A percentile compares a stretch with the other conserved stretches of the same genome.
Conservation (phyloP, 768 basidiomycete genomes). For the Leccinum aurantiacum region DNA sequence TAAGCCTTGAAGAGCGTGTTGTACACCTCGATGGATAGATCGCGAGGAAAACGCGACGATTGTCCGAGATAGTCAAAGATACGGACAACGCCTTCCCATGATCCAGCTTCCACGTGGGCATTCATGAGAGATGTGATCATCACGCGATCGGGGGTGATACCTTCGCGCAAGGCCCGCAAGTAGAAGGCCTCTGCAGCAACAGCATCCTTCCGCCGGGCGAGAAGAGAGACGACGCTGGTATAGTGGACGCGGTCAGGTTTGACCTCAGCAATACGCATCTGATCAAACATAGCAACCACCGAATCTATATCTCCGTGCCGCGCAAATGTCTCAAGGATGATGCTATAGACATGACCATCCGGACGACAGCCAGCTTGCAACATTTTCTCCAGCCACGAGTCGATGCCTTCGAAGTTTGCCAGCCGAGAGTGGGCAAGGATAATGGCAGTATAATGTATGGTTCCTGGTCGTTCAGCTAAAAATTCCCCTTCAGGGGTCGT, state of each 20-base stretch:
- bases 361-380: slow-evolving; percentile 48
- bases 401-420: slow-evolving; percentile 49
- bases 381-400: slow-evolving; percentile 56
- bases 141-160: slow-evolving; percentile 57
- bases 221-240: slow-evolving; percentile 64
- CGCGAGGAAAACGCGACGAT: slow-evolving; percentile 34
- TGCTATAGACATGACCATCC: slow-evolving; percentile 56
- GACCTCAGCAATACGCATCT: slow-evolving; percentile 57
- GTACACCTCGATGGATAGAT: slow-evolving; percentile 59
- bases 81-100: slow-evolving; percentile 73
- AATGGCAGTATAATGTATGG: slow-evolving; percentile 55
- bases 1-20: slow-evolving; percentile 85
- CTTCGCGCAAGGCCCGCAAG: slow-evolving; percentile 59
- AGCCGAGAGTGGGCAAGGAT: slow-evolving; percentile 52
- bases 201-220: slow-evolving; percentile 61
- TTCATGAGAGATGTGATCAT: slow-evolving; percentile 78
- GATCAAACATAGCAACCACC: slow-evolving; percentile 49
- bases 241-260: slow-evolving; percentile 54
- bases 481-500: slow-evolving; percentile 26
- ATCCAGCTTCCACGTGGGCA: slow-evolving; percentile 77
- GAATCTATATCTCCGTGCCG: slow-evolving; percentile 52
- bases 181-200: slow-evolving; percentile 67
- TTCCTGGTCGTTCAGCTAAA: slow-evolving; percentile 39
- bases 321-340: slow-evolving; percentile 59
- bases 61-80: slow-evolving; percentile 62